Conservation (phyloP, 164 flowering plant species). For the Vitis cinerea region DNA sequence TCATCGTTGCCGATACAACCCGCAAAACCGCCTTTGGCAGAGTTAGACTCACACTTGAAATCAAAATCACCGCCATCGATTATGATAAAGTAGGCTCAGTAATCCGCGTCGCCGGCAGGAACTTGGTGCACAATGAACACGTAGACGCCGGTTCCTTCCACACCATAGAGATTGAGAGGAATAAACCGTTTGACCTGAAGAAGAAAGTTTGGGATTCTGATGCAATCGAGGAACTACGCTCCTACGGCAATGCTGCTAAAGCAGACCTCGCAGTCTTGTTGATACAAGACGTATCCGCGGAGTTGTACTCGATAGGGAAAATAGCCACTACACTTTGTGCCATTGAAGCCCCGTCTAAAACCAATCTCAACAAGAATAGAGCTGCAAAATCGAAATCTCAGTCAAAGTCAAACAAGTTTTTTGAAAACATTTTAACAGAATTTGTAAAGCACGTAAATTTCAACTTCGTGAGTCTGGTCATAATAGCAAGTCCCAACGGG, state of each 20-base stretch:
- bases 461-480: too few relatives aligned
- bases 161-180: too few relatives aligned
- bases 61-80: constrained; percentile 4
- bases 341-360: background rate
- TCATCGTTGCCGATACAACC: constrained; percentile 12
- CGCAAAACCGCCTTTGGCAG: background rate
- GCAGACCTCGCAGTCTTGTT: constrained; percentile 12
- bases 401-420: constrained; percentile 2
- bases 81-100: constrained; percentile 2
- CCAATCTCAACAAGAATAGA: too few relatives aligned
- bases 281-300: constrained; percentile 6
- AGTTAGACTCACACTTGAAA: background rate
- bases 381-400: background rate
- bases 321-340: background rate
- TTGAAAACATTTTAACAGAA: constrained; percentile 3
- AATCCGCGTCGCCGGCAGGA: constrained; percentile 4
- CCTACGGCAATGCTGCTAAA: background rate
- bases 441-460: too few relatives aligned
- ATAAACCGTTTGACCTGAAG: background rate
- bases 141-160: too few relatives aligned
- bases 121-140: background rate
- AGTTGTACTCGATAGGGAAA: constrained; percentile 4
- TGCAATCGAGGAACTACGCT: background rate
- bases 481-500: too few relatives aligned
- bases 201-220: constrained; percentile 14